Percentiles rank a stretch among this genome's conserved stretches.
These are phyloP conservation scores for Colletotrichum musicola DNA, from an alignment of 2,329 filamentous ascomycete species.

Conservation along the genomic window DNA sequence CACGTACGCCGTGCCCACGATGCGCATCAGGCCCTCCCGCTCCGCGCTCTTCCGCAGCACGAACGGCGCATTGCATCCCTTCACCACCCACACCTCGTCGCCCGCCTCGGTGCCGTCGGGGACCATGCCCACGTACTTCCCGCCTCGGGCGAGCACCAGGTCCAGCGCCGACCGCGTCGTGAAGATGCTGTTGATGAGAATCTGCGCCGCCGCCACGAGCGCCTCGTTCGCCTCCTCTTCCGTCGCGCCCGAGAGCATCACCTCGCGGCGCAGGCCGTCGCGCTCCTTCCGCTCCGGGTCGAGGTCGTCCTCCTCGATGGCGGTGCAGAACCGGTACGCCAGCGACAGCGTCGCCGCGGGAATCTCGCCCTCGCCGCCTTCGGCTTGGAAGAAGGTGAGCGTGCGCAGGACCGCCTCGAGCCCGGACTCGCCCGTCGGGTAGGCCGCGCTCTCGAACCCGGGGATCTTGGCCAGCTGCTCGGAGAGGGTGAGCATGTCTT, in stretches of 20 bases:
- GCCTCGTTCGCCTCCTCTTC: slow-evolving; percentile 35
- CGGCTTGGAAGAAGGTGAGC: slow-evolving; percentile 36
- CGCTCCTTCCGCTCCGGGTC: slow-evolving; percentile 26
- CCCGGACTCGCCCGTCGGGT: slow-evolving; percentile 14
- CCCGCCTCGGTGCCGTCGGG: slow-evolving; percentile 29
- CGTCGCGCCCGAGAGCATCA: slow-evolving; percentile 19
- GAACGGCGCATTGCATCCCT: slow-evolving; percentile 37
- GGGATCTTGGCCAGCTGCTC: slow-evolving; percentile 10
- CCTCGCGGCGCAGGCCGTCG: slow-evolving; percentile 25
- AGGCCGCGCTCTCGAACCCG: slow-evolving; percentile 18
- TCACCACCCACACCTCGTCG: slow-evolving; percentile 35
- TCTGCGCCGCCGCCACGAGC: slow-evolving; percentile 35
- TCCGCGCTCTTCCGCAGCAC: slow-evolving; percentile 34
- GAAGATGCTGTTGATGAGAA: slow-evolving; percentile 33
- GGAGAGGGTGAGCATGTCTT: slow-evolving; percentile 23
- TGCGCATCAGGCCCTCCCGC: slow-evolving; percentile 23
- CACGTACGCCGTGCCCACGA: slow-evolving; percentile 35
- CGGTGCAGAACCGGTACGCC: slow-evolving; percentile 34
- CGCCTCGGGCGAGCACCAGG: slow-evolving; percentile 28
- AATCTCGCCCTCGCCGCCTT: slow-evolving; percentile 15
- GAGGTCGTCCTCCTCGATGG: slow-evolving; percentile 34
- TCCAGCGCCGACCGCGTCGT: slow-evolving; percentile 31
- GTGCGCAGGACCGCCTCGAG: slow-evolving; percentile 27
- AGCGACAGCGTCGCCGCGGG: slow-evolving; percentile 33
- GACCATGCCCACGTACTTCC: slow-evolving; percentile 32